Conservation (phyloP, 305 asterid genomes). For the Euphrasia arctica region DNA sequence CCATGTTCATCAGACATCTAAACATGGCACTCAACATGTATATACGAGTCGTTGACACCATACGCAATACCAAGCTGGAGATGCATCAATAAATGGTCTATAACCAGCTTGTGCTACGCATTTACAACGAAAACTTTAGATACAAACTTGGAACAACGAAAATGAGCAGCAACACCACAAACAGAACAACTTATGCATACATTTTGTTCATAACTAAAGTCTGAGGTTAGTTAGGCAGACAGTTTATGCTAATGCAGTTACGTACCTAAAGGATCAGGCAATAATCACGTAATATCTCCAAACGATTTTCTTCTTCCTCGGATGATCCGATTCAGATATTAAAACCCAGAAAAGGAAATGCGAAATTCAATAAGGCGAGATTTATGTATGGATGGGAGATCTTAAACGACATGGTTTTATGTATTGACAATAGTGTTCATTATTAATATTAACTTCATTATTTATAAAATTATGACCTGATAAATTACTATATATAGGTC, state of each 20-base stretch:
- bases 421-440: slow-evolving; percentile 23
- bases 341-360: too few relatives aligned
- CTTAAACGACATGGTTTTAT: slow-evolving; percentile 36
- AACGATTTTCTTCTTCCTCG: neutral
- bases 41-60: slow-evolving; percentile 81
- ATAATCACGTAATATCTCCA: neutral
- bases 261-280: slow-evolving; percentile 22
- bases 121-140: slow-evolving; percentile 70
- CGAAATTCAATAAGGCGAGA: too few relatives aligned
- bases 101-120: slow-evolving; percentile 74
- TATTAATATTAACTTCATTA: slow-evolving; percentile 18
- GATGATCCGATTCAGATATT: neutral
- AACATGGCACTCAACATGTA: slow-evolving; percentile 45
- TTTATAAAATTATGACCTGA: slow-evolving; percentile 25
- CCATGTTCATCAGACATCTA: too few relatives aligned
- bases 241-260: slow-evolving; percentile 37
- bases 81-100: slow-evolving; percentile 68
- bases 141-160: slow-evolving; percentile 60
- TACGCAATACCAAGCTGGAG: slow-evolving; percentile 86
- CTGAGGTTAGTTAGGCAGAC: slow-evolving; percentile 67
- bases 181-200: slow-evolving; percentile 51
- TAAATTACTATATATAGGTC: slow-evolving; percentile 48
- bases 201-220: slow-evolving; percentile 43
- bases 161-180: slow-evolving; percentile 76
- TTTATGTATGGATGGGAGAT: too few relatives aligned